These are phyloP conservation scores for Saksenaea vasiformis DNA, from an alignment of 371 early-diverging fungal species.

Conservation along the genomic window DNA sequence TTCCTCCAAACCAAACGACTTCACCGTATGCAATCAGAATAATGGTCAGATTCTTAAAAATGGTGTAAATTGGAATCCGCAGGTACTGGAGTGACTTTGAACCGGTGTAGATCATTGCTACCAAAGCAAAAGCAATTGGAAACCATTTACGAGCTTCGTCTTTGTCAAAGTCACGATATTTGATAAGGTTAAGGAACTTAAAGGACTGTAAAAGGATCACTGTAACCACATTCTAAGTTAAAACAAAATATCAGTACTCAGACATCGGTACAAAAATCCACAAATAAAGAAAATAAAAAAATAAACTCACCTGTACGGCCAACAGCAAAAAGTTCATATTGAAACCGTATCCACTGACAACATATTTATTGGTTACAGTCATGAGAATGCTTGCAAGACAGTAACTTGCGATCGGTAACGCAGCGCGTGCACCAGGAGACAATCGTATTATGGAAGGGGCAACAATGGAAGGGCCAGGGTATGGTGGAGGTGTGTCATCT, in stretches of 20 bases:
- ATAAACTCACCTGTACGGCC: constrained; percentile 83
- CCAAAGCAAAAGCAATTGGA: constrained; percentile 83
- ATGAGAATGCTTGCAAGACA: constrained; percentile 91
- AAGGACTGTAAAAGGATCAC: constrained; percentile 45
- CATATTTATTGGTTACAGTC: constrained; percentile 96
- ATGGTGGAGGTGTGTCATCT: constrained; percentile 3
- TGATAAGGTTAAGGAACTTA: constrained; percentile 67
- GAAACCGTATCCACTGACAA: constrained; percentile 85
- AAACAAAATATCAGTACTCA: constrained; percentile 88
- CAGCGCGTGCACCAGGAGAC: constrained; percentile 45
- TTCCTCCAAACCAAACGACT: constrained; percentile 78
- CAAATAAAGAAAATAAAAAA: constrained; percentile 80
- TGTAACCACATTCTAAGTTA: constrained; percentile 62
- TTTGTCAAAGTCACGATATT: constrained; percentile 68
- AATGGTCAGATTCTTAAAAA: constrained; percentile 99
- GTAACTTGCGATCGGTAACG: constrained; percentile 62
- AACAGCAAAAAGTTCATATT: constrained; percentile 92
- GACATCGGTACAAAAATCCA: too few relatives aligned
- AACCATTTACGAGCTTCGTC: constrained; percentile 84
- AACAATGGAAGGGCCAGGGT: constrained; percentile 24
- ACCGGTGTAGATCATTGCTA: constrained; percentile 98
- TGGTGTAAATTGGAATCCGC: constrained; percentile 94
- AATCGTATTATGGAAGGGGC: constrained; percentile 38
- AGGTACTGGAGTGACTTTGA: constrained; percentile 92
- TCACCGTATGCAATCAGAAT: constrained; percentile 97